Evolutionary conservation across 495 filamentous ascomycete species (phyloP).

Genomic region (Trichocladium uniseriatum): DNA sequence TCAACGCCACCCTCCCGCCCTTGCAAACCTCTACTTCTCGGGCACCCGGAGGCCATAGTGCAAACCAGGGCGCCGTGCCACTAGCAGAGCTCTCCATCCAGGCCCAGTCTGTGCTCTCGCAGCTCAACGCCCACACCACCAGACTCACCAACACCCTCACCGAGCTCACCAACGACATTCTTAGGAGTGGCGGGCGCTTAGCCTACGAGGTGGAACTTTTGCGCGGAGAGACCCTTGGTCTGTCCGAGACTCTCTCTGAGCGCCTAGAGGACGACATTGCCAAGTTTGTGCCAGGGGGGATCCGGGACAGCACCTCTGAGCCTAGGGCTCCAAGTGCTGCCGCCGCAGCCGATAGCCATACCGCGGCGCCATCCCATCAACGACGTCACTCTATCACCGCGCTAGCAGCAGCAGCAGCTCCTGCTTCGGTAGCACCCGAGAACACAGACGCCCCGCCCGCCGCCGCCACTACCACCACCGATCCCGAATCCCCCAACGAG

Average conservation of each 20-base stretch:
- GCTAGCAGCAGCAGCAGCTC: too few relatives aligned
- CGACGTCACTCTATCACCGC: conserved; percentile 11
- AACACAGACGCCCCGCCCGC: conserved; percentile 2
- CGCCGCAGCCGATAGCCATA: neutral
- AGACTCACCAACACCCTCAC: conserved; percentile 76
- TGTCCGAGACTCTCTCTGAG: conserved; percentile 70
- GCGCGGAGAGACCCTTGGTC: conserved; percentile 68
- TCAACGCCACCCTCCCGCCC: conserved; percentile 65
- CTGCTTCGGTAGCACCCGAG: too few relatives aligned
- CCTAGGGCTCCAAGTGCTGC: neutral
- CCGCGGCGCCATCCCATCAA: conserved; percentile 13
- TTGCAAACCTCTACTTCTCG: conserved; percentile 40
- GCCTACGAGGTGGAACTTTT: conserved; percentile 94
- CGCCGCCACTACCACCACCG: conserved; percentile 5
- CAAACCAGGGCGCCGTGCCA: conserved; percentile 43
- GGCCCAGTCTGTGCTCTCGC: conserved; percentile 73
- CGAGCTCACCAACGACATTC: conserved; percentile 86
- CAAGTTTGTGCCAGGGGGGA: conserved; percentile 53
- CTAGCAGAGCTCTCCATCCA: conserved; percentile 70
- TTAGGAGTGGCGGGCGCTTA: conserved; percentile 73
- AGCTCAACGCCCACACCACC: conserved; percentile 79
- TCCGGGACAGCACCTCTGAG: conserved; percentile 23
- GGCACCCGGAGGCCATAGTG: neutral
- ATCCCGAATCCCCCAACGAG: conserved; percentile 31
- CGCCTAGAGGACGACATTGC: conserved; percentile 56